Evolutionary conservation across 345 rosid genomes (phyloP).

Genomic region (Brassica carinata): DNA sequence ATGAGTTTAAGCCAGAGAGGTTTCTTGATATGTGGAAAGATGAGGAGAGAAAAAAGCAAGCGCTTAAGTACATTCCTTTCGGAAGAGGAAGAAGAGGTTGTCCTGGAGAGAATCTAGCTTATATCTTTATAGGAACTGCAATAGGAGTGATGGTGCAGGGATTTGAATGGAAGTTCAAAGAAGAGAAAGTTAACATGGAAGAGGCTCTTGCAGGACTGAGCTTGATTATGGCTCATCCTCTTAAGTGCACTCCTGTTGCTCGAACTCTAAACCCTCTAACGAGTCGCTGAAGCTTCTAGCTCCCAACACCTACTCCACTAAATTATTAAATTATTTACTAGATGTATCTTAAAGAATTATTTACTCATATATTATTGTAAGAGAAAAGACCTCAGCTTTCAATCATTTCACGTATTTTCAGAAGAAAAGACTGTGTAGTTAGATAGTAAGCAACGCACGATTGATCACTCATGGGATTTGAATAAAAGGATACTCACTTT

Average conservation of each 20-base stretch:
- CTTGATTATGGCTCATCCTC: background rate
- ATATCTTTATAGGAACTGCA: background rate
- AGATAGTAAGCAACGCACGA: background rate
- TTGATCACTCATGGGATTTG: background rate
- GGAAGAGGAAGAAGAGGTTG: background rate
- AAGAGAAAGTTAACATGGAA: background rate
- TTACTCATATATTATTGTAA: background rate
- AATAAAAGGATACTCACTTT: no score
- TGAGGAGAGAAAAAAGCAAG: background rate
- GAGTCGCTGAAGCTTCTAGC: background rate
- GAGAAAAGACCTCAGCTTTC: background rate
- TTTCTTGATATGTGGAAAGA: slow-evolving; percentile 4
- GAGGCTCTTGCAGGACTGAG: background rate
- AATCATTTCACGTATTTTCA: background rate
- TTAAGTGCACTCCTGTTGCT: background rate
- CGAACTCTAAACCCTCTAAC: background rate
- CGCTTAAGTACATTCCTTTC: background rate
- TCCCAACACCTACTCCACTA: background rate
- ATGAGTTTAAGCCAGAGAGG: slow-evolving; percentile 13
- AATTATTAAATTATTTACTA: background rate
- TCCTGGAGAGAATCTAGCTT: background rate
- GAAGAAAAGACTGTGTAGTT: background rate
- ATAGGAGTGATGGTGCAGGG: background rate
- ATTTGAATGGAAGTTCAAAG: background rate
- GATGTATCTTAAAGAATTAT: background rate